A percentile compares a stretch with the other conserved stretches of the same genome.
These are phyloP conservation scores for Rauvolfia tetraphylla DNA, from an alignment of 257 asterid species.

Conservation along the genomic window DNA sequence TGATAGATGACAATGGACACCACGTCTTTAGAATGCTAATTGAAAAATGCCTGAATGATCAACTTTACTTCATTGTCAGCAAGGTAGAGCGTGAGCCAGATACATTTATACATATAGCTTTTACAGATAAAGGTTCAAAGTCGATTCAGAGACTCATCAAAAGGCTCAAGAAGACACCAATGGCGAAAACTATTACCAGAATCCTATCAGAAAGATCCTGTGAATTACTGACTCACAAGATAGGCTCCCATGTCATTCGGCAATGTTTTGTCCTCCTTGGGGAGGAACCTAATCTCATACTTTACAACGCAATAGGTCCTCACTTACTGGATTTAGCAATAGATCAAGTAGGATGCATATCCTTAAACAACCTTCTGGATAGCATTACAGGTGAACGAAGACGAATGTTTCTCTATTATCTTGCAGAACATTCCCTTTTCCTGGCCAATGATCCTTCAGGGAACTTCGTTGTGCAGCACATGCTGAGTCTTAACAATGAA, in stretches of 20 bases:
- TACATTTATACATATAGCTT: background rate
- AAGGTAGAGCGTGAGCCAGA: background rate
- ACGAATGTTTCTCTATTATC: conserved; percentile 18
- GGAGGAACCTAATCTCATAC: conserved; percentile 11
- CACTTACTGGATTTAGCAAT: conserved; percentile 23
- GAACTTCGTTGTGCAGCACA: conserved; percentile 46
- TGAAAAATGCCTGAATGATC: background rate
- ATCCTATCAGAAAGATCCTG: background rate
- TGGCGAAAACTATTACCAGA: background rate
- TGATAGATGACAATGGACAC: conserved; percentile 11
- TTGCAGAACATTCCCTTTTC: conserved; percentile 23
- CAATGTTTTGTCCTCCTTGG: conserved; percentile 8
- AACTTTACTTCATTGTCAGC: conserved; percentile 2
- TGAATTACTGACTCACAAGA: conserved; percentile 9
- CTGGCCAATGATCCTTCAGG: conserved; percentile 44
- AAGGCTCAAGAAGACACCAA: conserved; percentile 14
- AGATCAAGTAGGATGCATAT: conserved; percentile 34
- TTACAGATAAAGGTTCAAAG: background rate
- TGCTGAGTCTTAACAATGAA: background rate
- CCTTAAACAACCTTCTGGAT: conserved; percentile 24
- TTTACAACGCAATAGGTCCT: conserved; percentile 17
- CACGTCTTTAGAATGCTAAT: conserved; percentile 6
- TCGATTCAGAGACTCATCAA: conserved; percentile 13
- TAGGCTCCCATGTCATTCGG: background rate
- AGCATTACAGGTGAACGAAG: conserved; percentile 16